phyloP scores from a whole-genome alignment of 2,329 filamentous ascomycete species.

The Colletotrichum plurivorum region DNA sequence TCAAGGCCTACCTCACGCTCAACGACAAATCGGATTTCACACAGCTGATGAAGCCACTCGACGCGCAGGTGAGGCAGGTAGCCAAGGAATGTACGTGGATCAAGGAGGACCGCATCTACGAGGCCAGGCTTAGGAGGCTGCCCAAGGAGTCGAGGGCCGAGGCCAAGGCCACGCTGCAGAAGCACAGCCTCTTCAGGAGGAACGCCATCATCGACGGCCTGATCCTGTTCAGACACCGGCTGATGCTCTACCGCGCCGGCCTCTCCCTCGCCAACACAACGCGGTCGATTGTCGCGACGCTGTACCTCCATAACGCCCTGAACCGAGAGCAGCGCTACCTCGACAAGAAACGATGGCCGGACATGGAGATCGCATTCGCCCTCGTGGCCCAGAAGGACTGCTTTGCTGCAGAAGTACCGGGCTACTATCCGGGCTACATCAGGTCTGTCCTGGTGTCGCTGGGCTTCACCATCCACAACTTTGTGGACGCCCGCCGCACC shows the following conservation, averaged over 20 bases:
- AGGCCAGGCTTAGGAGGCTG: not conserved
- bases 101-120: not conserved
- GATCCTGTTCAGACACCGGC: not conserved
- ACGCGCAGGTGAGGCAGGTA: not conserved
- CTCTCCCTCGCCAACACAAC: not conserved
- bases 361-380: not conserved
- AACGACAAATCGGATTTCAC: not conserved
- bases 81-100: not conserved
- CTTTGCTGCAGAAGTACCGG: not conserved
- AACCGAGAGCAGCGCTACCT: not conserved
- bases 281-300: not conserved
- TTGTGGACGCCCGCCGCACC: not conserved
- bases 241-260: not conserved
- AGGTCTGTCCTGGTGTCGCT: not conserved
- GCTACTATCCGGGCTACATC: not conserved
- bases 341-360: not conserved
- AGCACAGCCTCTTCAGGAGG: not conserved
- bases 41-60: not conserved
- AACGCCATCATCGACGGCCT: slow-evolving; percentile 5
- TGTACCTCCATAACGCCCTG: not conserved
- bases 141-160: not conserved
- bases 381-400: not conserved
- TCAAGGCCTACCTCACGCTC: not conserved
- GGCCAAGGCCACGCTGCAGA: not conserved
- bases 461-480: not conserved